Evolutionary conservation across 345 rosid genomes (phyloP).

Genomic region (Cochlearia excelsa): DNA sequence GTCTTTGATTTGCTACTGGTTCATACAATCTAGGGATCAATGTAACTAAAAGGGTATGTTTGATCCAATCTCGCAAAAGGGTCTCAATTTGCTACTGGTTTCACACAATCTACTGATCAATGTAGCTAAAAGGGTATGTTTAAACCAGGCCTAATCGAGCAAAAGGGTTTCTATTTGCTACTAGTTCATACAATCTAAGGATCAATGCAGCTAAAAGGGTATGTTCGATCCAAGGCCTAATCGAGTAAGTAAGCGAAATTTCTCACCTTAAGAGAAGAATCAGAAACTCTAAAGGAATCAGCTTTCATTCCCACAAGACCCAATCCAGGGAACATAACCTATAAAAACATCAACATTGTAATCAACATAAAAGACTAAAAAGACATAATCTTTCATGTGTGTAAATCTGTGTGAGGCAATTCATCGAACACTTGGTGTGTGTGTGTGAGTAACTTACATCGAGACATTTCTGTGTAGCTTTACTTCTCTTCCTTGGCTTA

Average conservation of each 20-base stretch:
- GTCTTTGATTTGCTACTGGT: background rate
- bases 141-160: too few relatives aligned
- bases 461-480: constrained; percentile 67
- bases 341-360: background rate
- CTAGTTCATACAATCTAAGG: background rate
- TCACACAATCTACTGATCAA: too few relatives aligned
- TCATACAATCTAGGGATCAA: constrained; percentile 3
- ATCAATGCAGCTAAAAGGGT: background rate
- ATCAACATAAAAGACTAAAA: background rate
- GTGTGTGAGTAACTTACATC: constrained; percentile 48
- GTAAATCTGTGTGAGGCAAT: constrained; percentile 18
- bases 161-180: background rate
- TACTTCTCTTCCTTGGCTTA: constrained; percentile 71
- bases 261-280: constrained; percentile 61
- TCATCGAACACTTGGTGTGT: constrained; percentile 20
- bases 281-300: constrained; percentile 60
- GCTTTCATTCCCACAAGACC: constrained; percentile 80
- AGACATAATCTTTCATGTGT: background rate
- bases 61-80: too few relatives aligned
- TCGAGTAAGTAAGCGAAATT: background rate
- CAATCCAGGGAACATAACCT: constrained; percentile 76
- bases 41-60: background rate
- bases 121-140: too few relatives aligned
- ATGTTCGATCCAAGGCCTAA: too few relatives aligned
- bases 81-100: too few relatives aligned